These are phyloP conservation scores for Nitzschia sp. DNA, from an alignment of 108 stramenopile species.

Conservation along the genomic window DNA sequence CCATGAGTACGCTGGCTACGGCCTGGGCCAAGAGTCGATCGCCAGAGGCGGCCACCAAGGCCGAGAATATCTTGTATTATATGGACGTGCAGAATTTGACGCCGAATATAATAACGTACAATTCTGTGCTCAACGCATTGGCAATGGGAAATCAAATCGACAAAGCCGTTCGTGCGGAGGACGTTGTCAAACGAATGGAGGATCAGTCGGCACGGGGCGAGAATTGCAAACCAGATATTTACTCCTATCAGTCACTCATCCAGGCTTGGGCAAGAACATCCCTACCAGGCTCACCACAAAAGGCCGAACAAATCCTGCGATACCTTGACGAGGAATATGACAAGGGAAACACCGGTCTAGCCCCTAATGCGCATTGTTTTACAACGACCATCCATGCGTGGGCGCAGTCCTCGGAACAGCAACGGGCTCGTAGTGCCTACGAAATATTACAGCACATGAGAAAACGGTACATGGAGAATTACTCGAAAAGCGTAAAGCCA, in stretches of 20 bases:
- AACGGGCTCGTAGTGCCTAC: conserved; percentile 54
- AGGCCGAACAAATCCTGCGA: conserved; percentile 46
- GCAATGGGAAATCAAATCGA: conserved; percentile 40
- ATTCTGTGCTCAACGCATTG: conserved; percentile 55
- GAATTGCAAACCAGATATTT: conserved; percentile 35
- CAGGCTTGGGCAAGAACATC: conserved; percentile 38
- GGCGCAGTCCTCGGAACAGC: conserved; percentile 37
- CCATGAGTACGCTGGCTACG: conserved; percentile 35
- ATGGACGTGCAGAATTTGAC: conserved; percentile 58
- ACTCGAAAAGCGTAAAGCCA: conserved; percentile 33
- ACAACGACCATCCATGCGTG: conserved; percentile 55
- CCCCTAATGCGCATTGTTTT: conserved; percentile 41
- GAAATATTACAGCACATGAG: conserved; percentile 48
- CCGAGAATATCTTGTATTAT: conserved; percentile 47
- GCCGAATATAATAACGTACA: conserved; percentile 66
- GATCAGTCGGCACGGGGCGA: conserved; percentile 29
- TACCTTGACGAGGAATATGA: conserved; percentile 21
- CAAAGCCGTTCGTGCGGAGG: conserved; percentile 42
- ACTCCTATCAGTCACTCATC: conserved; percentile 40
- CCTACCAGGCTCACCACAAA: conserved; percentile 38
- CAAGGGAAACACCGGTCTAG: conserved; percentile 7
- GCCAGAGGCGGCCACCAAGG: conserved; percentile 40
- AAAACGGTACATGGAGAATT: conserved; percentile 31
- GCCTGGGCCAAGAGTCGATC: conserved; percentile 43
- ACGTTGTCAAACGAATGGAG: conserved; percentile 54